Evolutionary conservation across 2,329 filamentous ascomycete species (phyloP), one percentile per base, ranked within the genome.

Genomic region (Aspergillus eucalypticola): DNA sequence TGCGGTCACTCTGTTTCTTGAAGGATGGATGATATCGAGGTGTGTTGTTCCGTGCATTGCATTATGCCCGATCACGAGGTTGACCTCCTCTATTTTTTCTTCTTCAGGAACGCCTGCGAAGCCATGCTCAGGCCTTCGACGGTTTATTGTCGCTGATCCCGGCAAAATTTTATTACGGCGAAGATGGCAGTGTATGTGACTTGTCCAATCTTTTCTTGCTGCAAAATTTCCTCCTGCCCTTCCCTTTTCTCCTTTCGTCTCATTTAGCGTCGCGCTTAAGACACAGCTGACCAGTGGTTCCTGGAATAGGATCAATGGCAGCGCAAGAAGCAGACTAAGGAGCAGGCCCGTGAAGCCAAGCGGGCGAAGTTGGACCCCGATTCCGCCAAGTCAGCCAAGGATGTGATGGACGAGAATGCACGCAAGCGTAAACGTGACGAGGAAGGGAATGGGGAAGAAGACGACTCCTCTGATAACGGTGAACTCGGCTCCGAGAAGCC

Each of bases 281-380:
- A 27, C 58, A 50, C 59, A 52, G 56, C 60, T 67, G 63, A 67
- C 63, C 64, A 5, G 44, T 49, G 46, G 52, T 56, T 62, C 57
- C 54, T 62, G 44, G 66, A 44, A 63, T 71, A 96, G 92, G 90
- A 95, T 70, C 92, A 97, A 88, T 96, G 92, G 92, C 88, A 88
- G 75, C 89, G 89, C 73, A 96, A 95, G 80, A 98, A 98, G 82
- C 93, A 98, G 79, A 94, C 92, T 54, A 96, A 96, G 75, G 90
- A 92, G 76, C 86, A 96, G 76, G 91, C 91, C 61, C 86, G 87
- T 63, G 88, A 90, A 67, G 90, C 92, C 58, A 92, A 92, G 79
- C 86, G 89, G 73, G 91, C 90, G 61, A 98, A 97, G 79, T 84
- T 98, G 42, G 91, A 98, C 71, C 93, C 95, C 25, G 91, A 94